Conservation (phyloP, 352 stramenopile genomes). For the Globisporangium takayamanum region DNA sequence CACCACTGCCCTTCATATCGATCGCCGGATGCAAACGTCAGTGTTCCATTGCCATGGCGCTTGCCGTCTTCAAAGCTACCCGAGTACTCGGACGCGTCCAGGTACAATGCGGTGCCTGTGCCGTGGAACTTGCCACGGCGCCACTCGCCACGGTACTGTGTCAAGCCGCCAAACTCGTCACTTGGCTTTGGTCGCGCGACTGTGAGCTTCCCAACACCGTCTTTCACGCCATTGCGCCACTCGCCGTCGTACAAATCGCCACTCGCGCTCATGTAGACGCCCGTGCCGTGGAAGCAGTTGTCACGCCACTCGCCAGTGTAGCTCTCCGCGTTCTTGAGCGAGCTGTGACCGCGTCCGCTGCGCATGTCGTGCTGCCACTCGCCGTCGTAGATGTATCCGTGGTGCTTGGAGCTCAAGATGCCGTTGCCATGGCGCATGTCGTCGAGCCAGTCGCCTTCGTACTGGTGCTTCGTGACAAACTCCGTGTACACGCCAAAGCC, state of each 20-base stretch:
- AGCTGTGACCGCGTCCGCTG: slow-evolving; percentile 61
- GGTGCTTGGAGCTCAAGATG: slow-evolving; percentile 49
- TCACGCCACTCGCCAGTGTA: slow-evolving; percentile 63
- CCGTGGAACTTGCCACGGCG: slow-evolving; percentile 53
- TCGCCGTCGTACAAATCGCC: slow-evolving; percentile 68
- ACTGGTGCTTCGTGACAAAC: slow-evolving; percentile 65
- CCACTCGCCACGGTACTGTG: slow-evolving; percentile 72
- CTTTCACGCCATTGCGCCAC: slow-evolving; percentile 38
- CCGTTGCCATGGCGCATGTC: slow-evolving; percentile 68
- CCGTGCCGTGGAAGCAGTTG: slow-evolving; percentile 62
- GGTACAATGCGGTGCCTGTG: slow-evolving; percentile 76
- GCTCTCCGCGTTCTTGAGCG: slow-evolving; percentile 59
- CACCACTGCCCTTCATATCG: slow-evolving; percentile 74
- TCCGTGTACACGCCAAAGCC: slow-evolving; percentile 74
- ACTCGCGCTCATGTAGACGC: slow-evolving; percentile 54
- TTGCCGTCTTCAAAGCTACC: slow-evolving; percentile 69
- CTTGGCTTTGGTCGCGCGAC: slow-evolving; percentile 16
- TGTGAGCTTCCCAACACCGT: slow-evolving; percentile 62
- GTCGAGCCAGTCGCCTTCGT: slow-evolving; percentile 65
- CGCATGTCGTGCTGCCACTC: slow-evolving; percentile 70
- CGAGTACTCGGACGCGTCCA: slow-evolving; percentile 87
- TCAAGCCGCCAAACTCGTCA: slow-evolving; percentile 36
- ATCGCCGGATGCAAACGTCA: slow-evolving; percentile 34
- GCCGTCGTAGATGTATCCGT: slow-evolving; percentile 72
- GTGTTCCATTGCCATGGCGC: slow-evolving; percentile 64